Percentiles rank a stretch among this genome's conserved stretches.
These are phyloP conservation scores for Neltuma alba DNA, from an alignment of 306 rosid genomes.

Conservation along the genomic window DNA sequence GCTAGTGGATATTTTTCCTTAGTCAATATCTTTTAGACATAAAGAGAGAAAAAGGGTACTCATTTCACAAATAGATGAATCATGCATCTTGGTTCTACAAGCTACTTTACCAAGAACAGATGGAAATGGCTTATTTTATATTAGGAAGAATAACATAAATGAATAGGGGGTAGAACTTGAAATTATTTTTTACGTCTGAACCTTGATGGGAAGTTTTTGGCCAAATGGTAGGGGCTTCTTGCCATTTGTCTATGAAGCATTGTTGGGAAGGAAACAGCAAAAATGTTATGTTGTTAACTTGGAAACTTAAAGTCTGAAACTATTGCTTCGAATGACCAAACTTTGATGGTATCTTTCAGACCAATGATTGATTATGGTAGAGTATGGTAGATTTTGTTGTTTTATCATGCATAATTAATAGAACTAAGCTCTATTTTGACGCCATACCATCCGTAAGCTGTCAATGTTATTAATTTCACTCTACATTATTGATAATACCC, in stretches of 20 bases:
- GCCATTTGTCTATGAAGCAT: background rate
- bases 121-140: conserved; percentile 31
- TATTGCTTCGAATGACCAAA: background rate
- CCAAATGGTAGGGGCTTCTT: background rate
- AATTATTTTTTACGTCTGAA: background rate
- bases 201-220: background rate
- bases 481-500: background rate
- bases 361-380: conserved; percentile 1
- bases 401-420: background rate
- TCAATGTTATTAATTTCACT: conserved; percentile 3
- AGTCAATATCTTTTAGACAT: background rate
- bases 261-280: background rate
- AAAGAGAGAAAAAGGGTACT: conserved; percentile 2
- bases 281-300: background rate
- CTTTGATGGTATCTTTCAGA: background rate
- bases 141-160: background rate
- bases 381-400: background rate
- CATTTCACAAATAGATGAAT: background rate
- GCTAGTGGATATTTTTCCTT: conserved; percentile 21
- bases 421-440: conserved; percentile 8
- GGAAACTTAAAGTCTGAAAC: background rate
- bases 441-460: background rate
- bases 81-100: background rate
- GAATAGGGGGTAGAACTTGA: background rate
- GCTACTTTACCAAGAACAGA: conserved; percentile 8